phyloP scores from a whole-genome alignment of 257 asterid genomes.

The Striga asiatica region DNA sequence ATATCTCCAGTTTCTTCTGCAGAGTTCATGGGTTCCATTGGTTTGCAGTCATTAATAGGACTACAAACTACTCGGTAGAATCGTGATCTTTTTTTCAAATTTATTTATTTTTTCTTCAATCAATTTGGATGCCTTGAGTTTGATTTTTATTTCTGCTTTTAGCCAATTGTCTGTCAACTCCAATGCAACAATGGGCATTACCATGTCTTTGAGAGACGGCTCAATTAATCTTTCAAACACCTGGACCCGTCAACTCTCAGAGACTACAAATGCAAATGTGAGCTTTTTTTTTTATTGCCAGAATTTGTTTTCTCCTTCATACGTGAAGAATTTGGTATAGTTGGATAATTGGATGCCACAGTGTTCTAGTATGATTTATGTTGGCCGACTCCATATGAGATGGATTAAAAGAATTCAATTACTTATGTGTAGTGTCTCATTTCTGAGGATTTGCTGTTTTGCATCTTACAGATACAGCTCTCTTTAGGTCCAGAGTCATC shows the following conservation, averaged over 20 bases:
- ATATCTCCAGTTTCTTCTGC: constrained; percentile 58
- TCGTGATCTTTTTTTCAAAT: constrained; percentile 3
- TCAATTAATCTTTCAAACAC: constrained; percentile 77
- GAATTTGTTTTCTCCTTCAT: background rate
- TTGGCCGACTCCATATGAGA: background rate
- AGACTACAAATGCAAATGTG: constrained; percentile 69
- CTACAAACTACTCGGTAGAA: constrained; percentile 71
- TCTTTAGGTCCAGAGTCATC: constrained; percentile 77
- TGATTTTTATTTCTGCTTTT: constrained; percentile 17
- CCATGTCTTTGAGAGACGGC: constrained; percentile 83
- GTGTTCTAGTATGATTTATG: no score
- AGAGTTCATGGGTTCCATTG: constrained; percentile 71
- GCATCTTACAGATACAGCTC: constrained; percentile 64
- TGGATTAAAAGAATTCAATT: constrained; percentile 6
- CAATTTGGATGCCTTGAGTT: background rate
- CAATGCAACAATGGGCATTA: constrained; percentile 66
- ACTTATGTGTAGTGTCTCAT: background rate
- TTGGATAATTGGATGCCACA: no score
- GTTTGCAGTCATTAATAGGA: constrained; percentile 74
- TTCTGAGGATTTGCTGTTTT: constrained; percentile 3
- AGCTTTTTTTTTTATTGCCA: constrained; percentile 17
- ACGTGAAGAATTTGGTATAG: no score
- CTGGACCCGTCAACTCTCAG: constrained; percentile 88
- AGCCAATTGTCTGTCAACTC: constrained; percentile 81
- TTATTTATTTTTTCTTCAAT: background rate